Base-by-base conservation (phyloP, 805 yeast genomes). In the Blastobotrys peoriensis region DNA sequence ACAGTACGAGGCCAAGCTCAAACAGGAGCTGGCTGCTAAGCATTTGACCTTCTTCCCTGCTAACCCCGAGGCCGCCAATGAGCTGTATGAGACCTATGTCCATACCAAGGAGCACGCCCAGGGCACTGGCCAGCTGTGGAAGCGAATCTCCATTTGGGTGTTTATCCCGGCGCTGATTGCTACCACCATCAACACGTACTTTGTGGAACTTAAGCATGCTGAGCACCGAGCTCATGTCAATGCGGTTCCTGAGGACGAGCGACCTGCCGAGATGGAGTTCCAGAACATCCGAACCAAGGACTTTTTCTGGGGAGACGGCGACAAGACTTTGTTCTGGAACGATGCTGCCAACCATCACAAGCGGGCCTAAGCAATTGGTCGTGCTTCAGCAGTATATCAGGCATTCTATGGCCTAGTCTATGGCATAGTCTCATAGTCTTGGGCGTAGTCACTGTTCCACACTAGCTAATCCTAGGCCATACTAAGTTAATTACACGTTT, bases 221-320 rank as follows among this genome's bases (percentile, higher is more conserved):
- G 76, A 81, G 60, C 98, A 93, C 76, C 70, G 79, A 60, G 70
- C 65, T 56, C 82, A 81, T 60, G 52, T 49, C 33, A 51, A 54
- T 33, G 72, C 73, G 58, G 71, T 86, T 47, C 66, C 87, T 27
- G 97, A 89, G 65, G 91, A 83, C 58, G 95, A 89, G 64, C 86
- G 95, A 88, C 97, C 97, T 62, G 71, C 67, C 50, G 93, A 84
- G 69, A 33, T 33, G 25, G 89, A 81, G 59, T 93, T 79, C 79
- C 89, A 83, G 76, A 93, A 93, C 77, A 67, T 88, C 59, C 86
- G 98, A 79, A 65, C 67, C 64, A 82, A 79, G 67, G 81, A 84
- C 49, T 91, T 78, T 78, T 91, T 88, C 83, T 93, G 98, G 98
- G 98, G 98, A 64, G 91, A 93, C 65, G 98, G 98, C 66, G 96